Base-by-base conservation (phyloP, 148 eudicot genomes). In the Polygonum maritimum region DNA sequence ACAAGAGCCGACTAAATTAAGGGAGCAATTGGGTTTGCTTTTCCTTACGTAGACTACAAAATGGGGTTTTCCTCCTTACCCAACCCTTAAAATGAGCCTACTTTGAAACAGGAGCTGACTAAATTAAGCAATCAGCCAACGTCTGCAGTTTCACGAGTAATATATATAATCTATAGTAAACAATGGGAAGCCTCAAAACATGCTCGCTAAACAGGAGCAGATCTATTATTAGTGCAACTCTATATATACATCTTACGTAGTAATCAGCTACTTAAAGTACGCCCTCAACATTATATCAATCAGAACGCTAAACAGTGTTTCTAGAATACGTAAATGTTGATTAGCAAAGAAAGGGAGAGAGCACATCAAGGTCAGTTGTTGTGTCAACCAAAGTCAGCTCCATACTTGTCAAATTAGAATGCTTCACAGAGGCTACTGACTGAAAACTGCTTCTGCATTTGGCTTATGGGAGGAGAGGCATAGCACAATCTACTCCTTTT, bases 351-450 rank as follows among this genome's bases (percentile, higher is more conserved):
- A 18, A 14, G 35, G 31, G 31, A n/a, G 12, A 22, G 33, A 22
- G 26, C 33, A 9, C 44, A 12, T 7, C 45, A 69, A 33, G 75
- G 52, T 72, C 75, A 72, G 54, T 21, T 72, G 39, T 73, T 72
- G 39, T 73, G 35, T 73, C 57, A 48, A 48, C 38, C 38, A 15
- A 26, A 21, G 31, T 9, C 33, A 55, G 75, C 60, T 54, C 19
- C 60, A 18, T 54, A 18, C 60, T 4, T 18, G 9, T 44, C 47
- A 60, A 22, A n/a, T 83, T 77, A 89, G 82, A 89, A 89, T 72
- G 92, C 92, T 84, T 82, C 77, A 78, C 92, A 89, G 75, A 89
- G 83, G 76, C 88, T 89, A 83, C 84, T 87, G 76, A 89, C 76
- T 2, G 92, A 89, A 76, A 78, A 85, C 76, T 86, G 92, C 79